These are phyloP conservation scores for Thraustochytrium sp. DNA, from an alignment of 352 stramenopile species.

Conservation along the genomic window DNA sequence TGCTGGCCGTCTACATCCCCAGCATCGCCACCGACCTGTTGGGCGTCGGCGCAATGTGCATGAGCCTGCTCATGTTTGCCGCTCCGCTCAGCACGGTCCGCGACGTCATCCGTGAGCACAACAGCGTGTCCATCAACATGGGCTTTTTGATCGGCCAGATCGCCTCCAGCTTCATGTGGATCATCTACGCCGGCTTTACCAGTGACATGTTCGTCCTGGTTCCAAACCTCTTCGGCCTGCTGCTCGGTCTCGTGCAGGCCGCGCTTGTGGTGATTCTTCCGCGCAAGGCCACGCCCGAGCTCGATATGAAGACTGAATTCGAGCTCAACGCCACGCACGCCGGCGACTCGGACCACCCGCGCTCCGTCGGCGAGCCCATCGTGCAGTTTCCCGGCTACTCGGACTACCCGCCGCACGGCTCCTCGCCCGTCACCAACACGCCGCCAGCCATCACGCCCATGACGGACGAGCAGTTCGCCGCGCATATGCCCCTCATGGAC, in stretches of 20 bases:
- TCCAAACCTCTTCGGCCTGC: not conserved
- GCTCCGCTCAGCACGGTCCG: not conserved
- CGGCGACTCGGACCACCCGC: not conserved
- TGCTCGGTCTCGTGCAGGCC: constrained; percentile 24
- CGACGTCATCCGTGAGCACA: constrained; percentile 12
- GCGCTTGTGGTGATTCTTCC: constrained; percentile 4
- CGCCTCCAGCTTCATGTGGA: constrained; percentile 13
- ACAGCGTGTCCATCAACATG: constrained; percentile 38
- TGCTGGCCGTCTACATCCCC: not conserved
- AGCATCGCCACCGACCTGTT: not conserved
- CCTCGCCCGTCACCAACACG: not conserved
- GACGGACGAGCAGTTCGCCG: not conserved
- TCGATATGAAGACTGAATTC: constrained; percentile 15
- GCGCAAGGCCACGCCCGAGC: not conserved
- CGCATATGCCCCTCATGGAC: constrained; percentile 12
- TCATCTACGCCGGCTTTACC: not conserved
- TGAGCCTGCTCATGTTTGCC: constrained; percentile 32
- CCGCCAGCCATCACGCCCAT: not conserved
- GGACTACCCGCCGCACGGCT: not conserved
- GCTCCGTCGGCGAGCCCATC: constrained; percentile 1
- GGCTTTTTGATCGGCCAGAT: not conserved
- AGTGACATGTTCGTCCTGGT: not conserved
- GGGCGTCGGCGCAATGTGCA: not conserved
- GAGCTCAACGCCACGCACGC: not conserved
- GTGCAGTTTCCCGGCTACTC: not conserved